These are phyloP conservation scores for Trichoderma parareesei DNA, from an alignment of 495 filamentous ascomycete species.

Conservation along the genomic window DNA sequence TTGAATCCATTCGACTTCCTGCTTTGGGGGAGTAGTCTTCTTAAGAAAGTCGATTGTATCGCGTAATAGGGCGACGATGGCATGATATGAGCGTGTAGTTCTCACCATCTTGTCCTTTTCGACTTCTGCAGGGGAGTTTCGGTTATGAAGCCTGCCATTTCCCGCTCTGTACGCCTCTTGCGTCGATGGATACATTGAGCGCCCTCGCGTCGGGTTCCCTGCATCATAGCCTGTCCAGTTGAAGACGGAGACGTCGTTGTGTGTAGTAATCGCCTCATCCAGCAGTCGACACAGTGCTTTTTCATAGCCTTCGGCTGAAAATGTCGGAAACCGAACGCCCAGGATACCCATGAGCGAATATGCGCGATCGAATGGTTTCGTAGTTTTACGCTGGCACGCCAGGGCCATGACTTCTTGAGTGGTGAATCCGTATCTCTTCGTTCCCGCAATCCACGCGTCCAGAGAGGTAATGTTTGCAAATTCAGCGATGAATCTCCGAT, in stretches of 20 bases:
- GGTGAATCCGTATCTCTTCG: constrained; percentile 21
- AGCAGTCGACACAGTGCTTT: constrained; percentile 31
- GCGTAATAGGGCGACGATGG: not conserved
- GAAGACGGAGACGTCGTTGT: constrained; percentile 34
- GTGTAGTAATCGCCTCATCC: constrained; percentile 30
- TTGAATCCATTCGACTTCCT: not conserved
- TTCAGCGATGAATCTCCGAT: constrained; percentile 25
- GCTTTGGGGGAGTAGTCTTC: not conserved
- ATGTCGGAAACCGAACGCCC: constrained; percentile 29
- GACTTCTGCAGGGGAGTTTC: constrained; percentile 1
- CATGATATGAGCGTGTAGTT: not conserved
- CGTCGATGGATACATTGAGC: constrained; percentile 30
- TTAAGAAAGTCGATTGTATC: constrained; percentile 1
- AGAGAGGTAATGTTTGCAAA: constrained; percentile 27
- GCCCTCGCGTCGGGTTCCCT: constrained; percentile 28
- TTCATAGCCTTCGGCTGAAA: constrained; percentile 28
- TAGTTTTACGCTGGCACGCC: constrained; percentile 23
- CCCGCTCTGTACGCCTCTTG: constrained; percentile 22
- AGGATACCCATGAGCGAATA: constrained; percentile 34
- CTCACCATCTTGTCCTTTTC: constrained; percentile 22
- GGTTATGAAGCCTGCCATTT: constrained; percentile 13
- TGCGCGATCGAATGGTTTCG: constrained; percentile 26
- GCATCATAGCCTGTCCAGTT: constrained; percentile 33
- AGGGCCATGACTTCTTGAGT: constrained; percentile 26
- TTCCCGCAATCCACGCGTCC: constrained; percentile 23